Evolutionary conservation across 495 filamentous ascomycete genomes (phyloP).

Genomic region (Daldinia loculata): DNA sequence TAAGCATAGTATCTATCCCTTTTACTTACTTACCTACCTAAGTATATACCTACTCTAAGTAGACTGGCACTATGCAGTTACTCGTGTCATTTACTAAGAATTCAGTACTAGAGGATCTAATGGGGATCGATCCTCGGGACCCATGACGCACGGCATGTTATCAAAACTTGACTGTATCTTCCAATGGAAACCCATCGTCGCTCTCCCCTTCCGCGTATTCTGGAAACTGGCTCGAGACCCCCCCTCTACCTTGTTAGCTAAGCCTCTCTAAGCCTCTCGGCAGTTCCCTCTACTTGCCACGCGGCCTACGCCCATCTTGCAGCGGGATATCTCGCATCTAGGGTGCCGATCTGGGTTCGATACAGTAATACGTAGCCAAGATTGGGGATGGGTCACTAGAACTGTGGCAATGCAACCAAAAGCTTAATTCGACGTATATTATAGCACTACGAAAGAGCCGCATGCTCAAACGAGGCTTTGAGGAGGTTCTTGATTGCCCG

Average conservation of each 20-base stretch:
- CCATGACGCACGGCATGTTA: conserved; percentile 24
- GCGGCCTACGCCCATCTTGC: conserved; percentile 26
- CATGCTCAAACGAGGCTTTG: conserved; percentile 23
- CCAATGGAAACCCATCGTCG: conserved; percentile 26
- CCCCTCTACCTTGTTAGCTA: conserved; percentile 19
- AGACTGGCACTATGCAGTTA: conserved; percentile 10
- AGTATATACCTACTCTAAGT: conserved; percentile 24
- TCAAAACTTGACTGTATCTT: conserved; percentile 12
- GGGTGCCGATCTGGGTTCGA: conserved; percentile 27
- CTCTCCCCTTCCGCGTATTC: conserved; percentile 19
- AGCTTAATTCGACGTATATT: conserved; percentile 37
- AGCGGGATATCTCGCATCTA: not conserved
- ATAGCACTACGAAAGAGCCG: conserved; percentile 29
- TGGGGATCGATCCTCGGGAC: conserved; percentile 16
- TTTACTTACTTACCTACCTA: conserved; percentile 15
- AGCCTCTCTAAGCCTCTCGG: conserved; percentile 22
- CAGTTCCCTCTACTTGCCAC: conserved; percentile 16
- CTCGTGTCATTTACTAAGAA: conserved; percentile 23
- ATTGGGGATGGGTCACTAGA: conserved; percentile 29
- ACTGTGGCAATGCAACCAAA: conserved; percentile 39
- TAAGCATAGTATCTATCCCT: not conserved
- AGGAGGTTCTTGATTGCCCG: conserved; percentile 5
- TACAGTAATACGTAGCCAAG: conserved; percentile 43
- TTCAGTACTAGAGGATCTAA: conserved; percentile 19
- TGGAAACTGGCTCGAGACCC: conserved; percentile 13